phyloP scores from a whole-genome alignment of 2,329 filamentous ascomycete species.

The Pseudomassariella vexata region DNA sequence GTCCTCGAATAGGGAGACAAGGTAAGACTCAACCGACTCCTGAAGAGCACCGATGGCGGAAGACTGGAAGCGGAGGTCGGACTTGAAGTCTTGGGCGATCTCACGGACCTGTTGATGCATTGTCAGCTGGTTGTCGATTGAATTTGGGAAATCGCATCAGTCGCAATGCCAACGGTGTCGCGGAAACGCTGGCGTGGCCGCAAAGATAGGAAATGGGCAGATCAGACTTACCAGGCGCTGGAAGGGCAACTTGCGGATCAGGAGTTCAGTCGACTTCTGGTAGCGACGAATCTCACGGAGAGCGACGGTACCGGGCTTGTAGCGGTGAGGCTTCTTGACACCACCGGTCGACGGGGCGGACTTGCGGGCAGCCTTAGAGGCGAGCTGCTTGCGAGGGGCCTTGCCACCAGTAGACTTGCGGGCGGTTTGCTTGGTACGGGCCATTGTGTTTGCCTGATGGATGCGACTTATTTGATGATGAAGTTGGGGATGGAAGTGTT shows the following conservation, averaged over 20 bases:
- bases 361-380: conserved; percentile 99
- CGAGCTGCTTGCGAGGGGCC: conserved; percentile 90
- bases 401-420: conserved; percentile 77
- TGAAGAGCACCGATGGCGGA: conserved; percentile 96
- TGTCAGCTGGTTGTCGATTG: conserved; percentile 15
- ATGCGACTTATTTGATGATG: conserved; percentile 14
- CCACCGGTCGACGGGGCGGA: conserved; percentile 92
- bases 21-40: conserved; percentile 97
- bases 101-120: conserved; percentile 62
- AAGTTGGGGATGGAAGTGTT: conserved; percentile 20
- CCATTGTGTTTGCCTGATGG: conserved; percentile 47
- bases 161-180: too few species aligned
- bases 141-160: conserved; percentile 6
- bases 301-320: conserved; percentile 92
- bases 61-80: conserved; percentile 94
- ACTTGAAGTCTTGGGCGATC: conserved; percentile 94
- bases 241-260: conserved; percentile 97
- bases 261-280: conserved; percentile 93
- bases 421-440: conserved; percentile 62
- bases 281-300: conserved; percentile 98
- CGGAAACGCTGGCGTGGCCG: too few species aligned
- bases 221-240: conserved; percentile 78
- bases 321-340: conserved; percentile 92
- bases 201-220: too few species aligned
- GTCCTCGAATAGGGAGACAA: conserved; percentile 96